Percentiles rank a stretch among this genome's conserved stretches.
phyloP scores from a whole-genome alignment of 306 rosid genomes.

The Vigna reflexopilosa region DNA sequence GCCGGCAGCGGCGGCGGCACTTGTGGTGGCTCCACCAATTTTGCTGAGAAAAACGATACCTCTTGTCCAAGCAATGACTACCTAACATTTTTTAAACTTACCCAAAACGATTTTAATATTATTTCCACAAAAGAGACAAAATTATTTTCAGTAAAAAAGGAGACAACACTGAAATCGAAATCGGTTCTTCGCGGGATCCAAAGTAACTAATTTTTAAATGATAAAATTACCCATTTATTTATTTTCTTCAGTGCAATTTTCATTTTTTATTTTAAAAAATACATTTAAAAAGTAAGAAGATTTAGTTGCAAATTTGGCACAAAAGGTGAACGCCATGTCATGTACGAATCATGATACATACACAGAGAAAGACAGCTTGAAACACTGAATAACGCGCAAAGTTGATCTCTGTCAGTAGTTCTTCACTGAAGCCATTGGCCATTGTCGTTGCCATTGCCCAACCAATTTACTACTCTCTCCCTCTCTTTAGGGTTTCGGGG shows the following conservation, averaged over 20 bases:
- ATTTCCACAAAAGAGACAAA: conserved; percentile 14
- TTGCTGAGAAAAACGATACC: not conserved
- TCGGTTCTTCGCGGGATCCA: conserved; percentile 41
- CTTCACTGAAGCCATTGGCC: conserved; percentile 33
- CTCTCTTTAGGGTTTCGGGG: conserved; percentile 52
- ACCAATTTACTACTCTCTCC: conserved; percentile 40
- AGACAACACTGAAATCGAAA: not conserved
- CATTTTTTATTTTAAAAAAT: not conserved
- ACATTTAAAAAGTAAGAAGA: not conserved
- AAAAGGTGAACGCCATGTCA: conserved; percentile 7
- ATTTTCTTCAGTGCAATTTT: not conserved
- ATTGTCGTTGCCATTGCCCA: conserved; percentile 23
- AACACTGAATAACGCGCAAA: conserved; percentile 44
- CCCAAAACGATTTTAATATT: not conserved
- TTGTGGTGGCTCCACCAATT: not conserved
- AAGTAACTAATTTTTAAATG: conserved; percentile 40
- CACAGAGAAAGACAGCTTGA: conserved; percentile 21
- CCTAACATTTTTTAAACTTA: not conserved
- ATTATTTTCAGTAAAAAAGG: not conserved
- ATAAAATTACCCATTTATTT: not conserved
- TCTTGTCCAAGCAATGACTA: not conserved
- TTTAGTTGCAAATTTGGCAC: conserved; percentile 27
- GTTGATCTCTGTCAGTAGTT: conserved; percentile 29
- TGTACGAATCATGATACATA: not conserved
- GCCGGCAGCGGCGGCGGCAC: not conserved